phyloP scores from a whole-genome alignment of 192 early-diverging fungal genomes.

The Entophlyctis luteolus region DNA sequence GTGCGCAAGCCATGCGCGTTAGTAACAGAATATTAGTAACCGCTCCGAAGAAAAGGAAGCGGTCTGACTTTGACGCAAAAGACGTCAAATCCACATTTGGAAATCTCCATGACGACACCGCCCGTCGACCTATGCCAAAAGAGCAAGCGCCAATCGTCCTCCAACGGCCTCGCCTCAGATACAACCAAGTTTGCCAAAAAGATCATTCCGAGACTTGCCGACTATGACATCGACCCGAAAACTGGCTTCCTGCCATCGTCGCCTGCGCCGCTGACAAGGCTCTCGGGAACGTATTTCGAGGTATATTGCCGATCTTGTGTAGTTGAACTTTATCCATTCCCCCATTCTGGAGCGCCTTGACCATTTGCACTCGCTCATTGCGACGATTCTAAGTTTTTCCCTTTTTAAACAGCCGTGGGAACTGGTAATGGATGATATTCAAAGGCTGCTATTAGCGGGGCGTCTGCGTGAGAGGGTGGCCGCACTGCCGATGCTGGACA shows the following conservation, averaged over 20 bases:
- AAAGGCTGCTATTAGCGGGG: constrained; percentile 60
- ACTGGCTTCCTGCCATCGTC: constrained; percentile 83
- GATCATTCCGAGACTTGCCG: constrained; percentile 27
- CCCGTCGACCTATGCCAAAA: too few relatives aligned
- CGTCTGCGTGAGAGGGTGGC: constrained; percentile 24
- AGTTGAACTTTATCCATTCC: too few relatives aligned
- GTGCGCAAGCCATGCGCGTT: too few relatives aligned
- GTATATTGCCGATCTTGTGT: too few relatives aligned
- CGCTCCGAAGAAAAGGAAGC: too few relatives aligned
- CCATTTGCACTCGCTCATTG: not conserved
- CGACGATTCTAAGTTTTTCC: not conserved
- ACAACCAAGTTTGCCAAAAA: not conserved
- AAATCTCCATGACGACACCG: too few relatives aligned
- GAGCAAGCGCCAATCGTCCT: too few relatives aligned
- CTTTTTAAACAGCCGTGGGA: constrained; percentile 73
- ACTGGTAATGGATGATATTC: constrained; percentile 69
- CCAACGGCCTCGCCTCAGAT: too few relatives aligned
- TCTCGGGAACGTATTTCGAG: constrained; percentile 66
- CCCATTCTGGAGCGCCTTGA: too few relatives aligned
- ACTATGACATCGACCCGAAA: constrained; percentile 76
- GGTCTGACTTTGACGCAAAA: too few relatives aligned
- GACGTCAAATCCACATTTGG: too few relatives aligned
- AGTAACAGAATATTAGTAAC: too few relatives aligned
- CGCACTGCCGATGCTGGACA: constrained; percentile 71
- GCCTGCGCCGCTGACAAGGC: constrained; percentile 65